Base-by-base conservation (phyloP, 305 asterid genomes). In the Ilex paraguariensis region DNA sequence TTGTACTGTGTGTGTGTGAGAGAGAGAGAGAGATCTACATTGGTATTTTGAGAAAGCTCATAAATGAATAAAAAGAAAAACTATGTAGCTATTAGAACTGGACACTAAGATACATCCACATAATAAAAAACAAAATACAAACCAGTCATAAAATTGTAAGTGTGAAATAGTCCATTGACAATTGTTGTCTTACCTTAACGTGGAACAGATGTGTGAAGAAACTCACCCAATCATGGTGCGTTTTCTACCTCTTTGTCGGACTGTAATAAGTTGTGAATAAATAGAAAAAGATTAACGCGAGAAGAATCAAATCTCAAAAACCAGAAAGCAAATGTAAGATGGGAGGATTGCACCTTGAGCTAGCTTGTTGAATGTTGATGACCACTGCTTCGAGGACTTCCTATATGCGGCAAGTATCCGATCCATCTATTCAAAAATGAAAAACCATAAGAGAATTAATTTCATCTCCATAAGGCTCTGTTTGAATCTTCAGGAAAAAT, bases 341-440 rank as follows among this genome's bases (percentile, higher is more conserved):
- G 62, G 33, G 46, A 60, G 54, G 10, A 30, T 15, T 40, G 64
- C 67, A 88, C 97, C 98, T 75, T 89, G 93, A n/a, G 95, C 96
- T 62, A 91, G 85, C 81, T 78, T 91, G 82, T 91, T 87, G 70
- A 80, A 79, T 65, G 97, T 89, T 42, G 96, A 82, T 15, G 75
- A 88, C 97, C 98, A 89, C 77, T 89, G 98, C 77, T 82, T 91
- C 42, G 97, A 91, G 73, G 96, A 92, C 71, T 87, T 89, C 79
- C 77, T 91, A 75, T 91, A 91, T 44, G 95, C 91, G 62, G 83
- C 82, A 71, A 91, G 97, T 68, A 88, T 87, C 60, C 54, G 79
- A 54, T 87, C 97, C 95, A 91, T 89, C 97, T 91, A 70, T 60
- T 36, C 62, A 70, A 71, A 30, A 54, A 13, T 57, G 1, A 5